Evolutionary conservation across 495 filamentous ascomycete species (phyloP).

Genomic region (Extremus antarcticus): DNA sequence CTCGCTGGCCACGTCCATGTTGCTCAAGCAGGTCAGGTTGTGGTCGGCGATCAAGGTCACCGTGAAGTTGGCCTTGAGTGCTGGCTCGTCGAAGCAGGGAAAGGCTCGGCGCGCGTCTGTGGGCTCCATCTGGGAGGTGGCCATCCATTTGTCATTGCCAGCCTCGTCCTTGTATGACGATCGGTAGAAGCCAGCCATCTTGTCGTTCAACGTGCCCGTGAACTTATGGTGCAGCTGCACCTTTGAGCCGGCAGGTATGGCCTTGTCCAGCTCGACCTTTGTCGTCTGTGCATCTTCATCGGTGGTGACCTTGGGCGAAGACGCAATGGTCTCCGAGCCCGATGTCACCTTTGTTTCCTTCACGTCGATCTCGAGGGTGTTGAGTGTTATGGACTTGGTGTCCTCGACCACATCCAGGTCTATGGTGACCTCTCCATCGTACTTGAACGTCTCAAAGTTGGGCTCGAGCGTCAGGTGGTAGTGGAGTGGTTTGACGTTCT

Average conservation of each 20-base stretch:
- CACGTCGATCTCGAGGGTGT: conserved; percentile 77
- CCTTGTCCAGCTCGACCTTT: conserved; percentile 51
- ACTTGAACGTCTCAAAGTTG: conserved; percentile 57
- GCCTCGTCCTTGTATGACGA: conserved; percentile 60
- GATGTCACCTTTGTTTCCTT: conserved; percentile 58
- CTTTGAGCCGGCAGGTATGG: conserved; percentile 47
- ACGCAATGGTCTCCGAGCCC: conserved; percentile 43
- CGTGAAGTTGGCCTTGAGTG: conserved; percentile 62
- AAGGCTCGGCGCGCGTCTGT: conserved; percentile 66
- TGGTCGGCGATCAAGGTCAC: conserved; percentile 65
- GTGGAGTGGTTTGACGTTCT: conserved; percentile 58
- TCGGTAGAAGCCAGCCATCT: conserved; percentile 74
- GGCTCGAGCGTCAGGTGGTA: conserved; percentile 68
- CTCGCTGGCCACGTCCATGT: conserved; percentile 67
- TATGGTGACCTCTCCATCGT: conserved; percentile 57
- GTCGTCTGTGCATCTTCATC: conserved; percentile 54
- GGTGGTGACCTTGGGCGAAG: conserved; percentile 46
- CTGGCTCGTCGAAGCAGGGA: conserved; percentile 70
- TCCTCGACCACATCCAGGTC: conserved; percentile 78
- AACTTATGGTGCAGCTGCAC: conserved; percentile 57
- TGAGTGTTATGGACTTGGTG: conserved; percentile 75
- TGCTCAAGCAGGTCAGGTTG: conserved; percentile 63
- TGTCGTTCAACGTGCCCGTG: conserved; percentile 60
- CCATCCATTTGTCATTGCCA: conserved; percentile 52
- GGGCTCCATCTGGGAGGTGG: conserved; percentile 74